Evolutionary conservation across 2,329 filamentous ascomycete genomes (phyloP).

Genomic region (Arthrobotrys pseudoclavata): DNA sequence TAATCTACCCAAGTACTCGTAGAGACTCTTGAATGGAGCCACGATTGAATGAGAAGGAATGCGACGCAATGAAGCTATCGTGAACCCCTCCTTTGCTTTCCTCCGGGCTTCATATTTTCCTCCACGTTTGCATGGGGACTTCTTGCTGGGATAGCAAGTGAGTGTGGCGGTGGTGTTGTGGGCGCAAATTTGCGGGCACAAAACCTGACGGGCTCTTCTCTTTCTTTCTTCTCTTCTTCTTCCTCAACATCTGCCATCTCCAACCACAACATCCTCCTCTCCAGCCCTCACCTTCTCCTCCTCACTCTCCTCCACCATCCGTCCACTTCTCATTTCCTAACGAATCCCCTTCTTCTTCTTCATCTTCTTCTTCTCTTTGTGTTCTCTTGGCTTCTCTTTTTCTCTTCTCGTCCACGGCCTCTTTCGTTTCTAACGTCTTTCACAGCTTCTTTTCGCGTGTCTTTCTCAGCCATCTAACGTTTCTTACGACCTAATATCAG

Average conservation of each 20-base stretch:
- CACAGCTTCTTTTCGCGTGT: conserved; percentile 20
- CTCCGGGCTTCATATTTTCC: neutral
- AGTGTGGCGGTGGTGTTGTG: conserved; percentile 23
- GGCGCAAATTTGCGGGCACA: conserved; percentile 48
- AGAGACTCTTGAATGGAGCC: neutral
- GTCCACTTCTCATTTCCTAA: conserved; percentile 31
- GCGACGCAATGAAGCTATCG: neutral
- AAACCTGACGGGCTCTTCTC: conserved; percentile 29
- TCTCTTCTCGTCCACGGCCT: conserved; percentile 17
- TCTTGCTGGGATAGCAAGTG: neutral
- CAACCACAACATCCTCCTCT: conserved; percentile 7
- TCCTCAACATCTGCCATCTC: conserved; percentile 3
- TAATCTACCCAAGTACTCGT: neutral
- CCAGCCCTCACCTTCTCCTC: conserved; percentile 10
- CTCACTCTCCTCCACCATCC: conserved; percentile 6
- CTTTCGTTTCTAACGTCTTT: conserved; percentile 23
- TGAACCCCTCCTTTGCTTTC: neutral
- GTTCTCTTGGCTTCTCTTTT: conserved; percentile 3
- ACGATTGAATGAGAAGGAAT: conserved; percentile 1
- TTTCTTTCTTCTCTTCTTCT: neutral
- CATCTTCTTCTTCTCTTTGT: conserved; percentile 17
- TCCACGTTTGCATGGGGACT: neutral
- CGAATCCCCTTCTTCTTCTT: conserved; percentile 41
- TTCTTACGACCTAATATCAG: conserved; percentile 62
- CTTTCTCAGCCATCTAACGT: conserved; percentile 32